Percentiles rank a stretch among this genome's conserved stretches.
These are phyloP conservation scores for Viridothelium virens DNA, from an alignment of 495 filamentous ascomycete species.

Conservation along the genomic window DNA sequence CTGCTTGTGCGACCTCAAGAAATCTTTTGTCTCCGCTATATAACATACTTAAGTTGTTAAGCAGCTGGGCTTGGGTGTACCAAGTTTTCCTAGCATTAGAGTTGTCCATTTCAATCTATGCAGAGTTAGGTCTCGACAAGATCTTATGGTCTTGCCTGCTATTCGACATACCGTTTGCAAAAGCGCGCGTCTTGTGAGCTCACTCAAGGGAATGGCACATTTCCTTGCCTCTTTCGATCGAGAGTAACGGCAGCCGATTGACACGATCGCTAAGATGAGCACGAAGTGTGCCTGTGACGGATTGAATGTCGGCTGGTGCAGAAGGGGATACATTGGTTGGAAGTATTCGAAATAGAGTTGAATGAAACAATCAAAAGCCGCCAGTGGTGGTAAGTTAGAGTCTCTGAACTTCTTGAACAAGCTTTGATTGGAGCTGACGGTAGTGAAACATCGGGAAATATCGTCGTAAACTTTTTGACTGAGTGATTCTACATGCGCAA, in stretches of 20 bases:
- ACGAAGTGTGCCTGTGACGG: conserved; percentile 14
- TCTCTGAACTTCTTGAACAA: conserved; percentile 7
- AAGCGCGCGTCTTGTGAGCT: conserved; percentile 9
- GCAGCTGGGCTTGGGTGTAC: conserved; percentile 11
- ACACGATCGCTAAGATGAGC: conserved; percentile 13
- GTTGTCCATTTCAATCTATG: conserved; percentile 13
- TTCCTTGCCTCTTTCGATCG: neutral
- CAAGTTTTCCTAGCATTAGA: conserved; percentile 10
- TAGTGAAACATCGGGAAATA: neutral
- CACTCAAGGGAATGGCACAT: conserved; percentile 9
- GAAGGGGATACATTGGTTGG: conserved; percentile 17
- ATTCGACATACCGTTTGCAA: conserved; percentile 5
- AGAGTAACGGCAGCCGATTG: conserved; percentile 18
- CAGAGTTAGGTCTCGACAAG: neutral
- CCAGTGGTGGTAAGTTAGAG: conserved; percentile 13
- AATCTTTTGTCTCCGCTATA: conserved; percentile 16
- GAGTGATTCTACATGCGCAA: neutral
- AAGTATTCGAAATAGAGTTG: conserved; percentile 21
- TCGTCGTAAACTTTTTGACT: neutral
- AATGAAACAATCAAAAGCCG: conserved; percentile 16
- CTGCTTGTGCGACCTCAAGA: conserved; percentile 12
- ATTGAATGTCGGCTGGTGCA: conserved; percentile 19
- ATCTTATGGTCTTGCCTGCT: neutral
- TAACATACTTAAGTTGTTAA: conserved; percentile 14
- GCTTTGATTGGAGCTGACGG: neutral